phyloP scores from a whole-genome alignment of 768 basidiomycete genomes.

The Gelatoporia subvermispora region DNA sequence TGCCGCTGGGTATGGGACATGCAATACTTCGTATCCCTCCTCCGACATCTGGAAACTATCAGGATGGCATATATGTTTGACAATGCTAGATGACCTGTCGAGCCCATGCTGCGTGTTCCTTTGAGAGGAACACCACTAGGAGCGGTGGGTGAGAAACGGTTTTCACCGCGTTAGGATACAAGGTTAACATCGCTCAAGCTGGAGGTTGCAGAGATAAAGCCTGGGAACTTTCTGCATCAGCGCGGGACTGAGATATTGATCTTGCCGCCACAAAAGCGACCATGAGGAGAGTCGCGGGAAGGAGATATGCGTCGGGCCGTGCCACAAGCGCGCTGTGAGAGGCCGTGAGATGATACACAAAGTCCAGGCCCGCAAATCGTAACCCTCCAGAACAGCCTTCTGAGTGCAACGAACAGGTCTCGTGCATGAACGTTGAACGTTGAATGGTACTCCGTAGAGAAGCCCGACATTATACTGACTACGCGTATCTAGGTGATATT shows the following conservation, averaged over 20 bases:
- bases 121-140: conserved; percentile 26
- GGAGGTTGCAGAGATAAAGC: too few species aligned
- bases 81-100: conserved; percentile 26
- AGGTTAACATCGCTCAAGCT: conserved; percentile 10
- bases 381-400: not conserved
- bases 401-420: not conserved
- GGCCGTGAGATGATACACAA: too few species aligned
- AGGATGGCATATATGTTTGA: not conserved
- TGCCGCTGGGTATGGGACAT: conserved; percentile 23
- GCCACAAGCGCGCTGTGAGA: too few species aligned
- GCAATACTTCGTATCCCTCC: conserved; percentile 36
- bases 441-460: too few species aligned
- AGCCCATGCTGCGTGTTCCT: conserved; percentile 31
- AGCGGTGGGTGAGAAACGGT: conserved; percentile 27
- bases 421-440: too few species aligned
- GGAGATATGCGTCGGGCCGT: too few species aligned
- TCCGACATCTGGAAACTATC: conserved; percentile 29
- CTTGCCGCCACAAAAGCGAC: too few species aligned
- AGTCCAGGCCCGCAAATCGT: not conserved
- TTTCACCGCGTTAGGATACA: conserved; percentile 23
- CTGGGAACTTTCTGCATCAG: too few species aligned
- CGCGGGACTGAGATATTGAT: too few species aligned
- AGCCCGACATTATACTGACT: too few species aligned
- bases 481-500: too few species aligned
- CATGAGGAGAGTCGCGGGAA: too few species aligned